Percentiles rank a stretch among this genome's conserved stretches.
Conservation (phyloP, 31 red algal genomes). For the Bonnemaisonia californica region DNA sequence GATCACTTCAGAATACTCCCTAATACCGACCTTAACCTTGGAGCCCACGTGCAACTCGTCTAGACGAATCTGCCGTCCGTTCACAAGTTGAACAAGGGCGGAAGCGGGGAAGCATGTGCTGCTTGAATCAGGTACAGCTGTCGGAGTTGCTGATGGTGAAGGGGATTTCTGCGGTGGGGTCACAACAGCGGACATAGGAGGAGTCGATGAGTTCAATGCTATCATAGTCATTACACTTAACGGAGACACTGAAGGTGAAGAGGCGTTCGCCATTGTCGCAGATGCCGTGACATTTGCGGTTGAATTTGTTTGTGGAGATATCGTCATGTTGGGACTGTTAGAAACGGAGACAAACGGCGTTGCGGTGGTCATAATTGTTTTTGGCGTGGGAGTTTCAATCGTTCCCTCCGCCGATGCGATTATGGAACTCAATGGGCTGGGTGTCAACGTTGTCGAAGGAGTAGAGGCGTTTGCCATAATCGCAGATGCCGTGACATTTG, state of each 20-base stretch:
- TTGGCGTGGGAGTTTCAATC: neutral
- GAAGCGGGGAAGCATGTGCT: constrained; percentile 50
- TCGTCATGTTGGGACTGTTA: neutral
- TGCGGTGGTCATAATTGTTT: neutral
- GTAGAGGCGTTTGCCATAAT: neutral
- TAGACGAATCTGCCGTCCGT: constrained; percentile 13
- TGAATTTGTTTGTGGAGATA: neutral
- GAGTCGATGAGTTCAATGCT: neutral
- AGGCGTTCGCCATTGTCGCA: neutral
- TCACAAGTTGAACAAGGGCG: constrained; percentile 22
- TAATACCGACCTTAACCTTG: constrained; percentile 23
- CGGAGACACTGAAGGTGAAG: neutral
- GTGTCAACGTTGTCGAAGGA: neutral
- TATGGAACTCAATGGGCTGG: neutral
- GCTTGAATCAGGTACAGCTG: neutral
- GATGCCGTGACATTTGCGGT: neutral
- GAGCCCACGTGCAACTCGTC: constrained; percentile 21
- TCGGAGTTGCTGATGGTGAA: constrained; percentile 2
- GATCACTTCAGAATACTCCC: constrained; percentile 10
- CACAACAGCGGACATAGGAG: neutral
- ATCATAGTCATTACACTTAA: neutral
- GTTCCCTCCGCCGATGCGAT: neutral
- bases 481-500: neutral
- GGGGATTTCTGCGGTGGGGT: neutral
- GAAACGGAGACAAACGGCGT: neutral